phyloP scores from a whole-genome alignment of 2,329 filamentous ascomycete genomes.

The Endocalyx cinctus region DNA sequence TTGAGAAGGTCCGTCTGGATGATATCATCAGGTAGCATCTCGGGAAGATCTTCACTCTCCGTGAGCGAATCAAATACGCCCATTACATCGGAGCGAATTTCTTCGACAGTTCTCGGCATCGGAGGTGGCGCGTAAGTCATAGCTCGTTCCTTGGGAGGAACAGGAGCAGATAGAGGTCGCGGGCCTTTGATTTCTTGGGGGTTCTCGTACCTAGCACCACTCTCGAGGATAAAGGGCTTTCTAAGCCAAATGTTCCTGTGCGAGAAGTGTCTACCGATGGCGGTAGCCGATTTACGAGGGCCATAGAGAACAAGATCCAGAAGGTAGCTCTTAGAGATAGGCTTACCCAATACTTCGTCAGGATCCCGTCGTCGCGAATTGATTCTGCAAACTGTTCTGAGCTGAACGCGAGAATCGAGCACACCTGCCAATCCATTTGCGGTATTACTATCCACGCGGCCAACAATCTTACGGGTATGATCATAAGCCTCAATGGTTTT shows the following conservation, averaged over 20 bases:
- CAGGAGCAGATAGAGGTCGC: slow-evolving; percentile 33
- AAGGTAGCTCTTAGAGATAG: slow-evolving; percentile 55
- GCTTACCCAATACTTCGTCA: slow-evolving; percentile 60
- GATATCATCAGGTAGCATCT: slow-evolving; percentile 59
- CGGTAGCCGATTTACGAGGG: slow-evolving; percentile 57
- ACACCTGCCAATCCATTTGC: slow-evolving; percentile 66
- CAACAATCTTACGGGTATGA: slow-evolving; percentile 66
- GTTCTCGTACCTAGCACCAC: slow-evolving; percentile 68
- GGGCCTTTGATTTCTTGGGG: slow-evolving; percentile 59
- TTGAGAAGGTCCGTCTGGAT: slow-evolving; percentile 67
- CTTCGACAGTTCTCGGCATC: slow-evolving; percentile 66
- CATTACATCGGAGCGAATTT: slow-evolving; percentile 79
- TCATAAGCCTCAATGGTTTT: slow-evolving; percentile 70
- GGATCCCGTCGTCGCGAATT: slow-evolving; percentile 58
- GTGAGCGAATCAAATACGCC: slow-evolving; percentile 83
- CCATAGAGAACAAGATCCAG: slow-evolving; percentile 78
- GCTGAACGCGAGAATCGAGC: slow-evolving; percentile 60
- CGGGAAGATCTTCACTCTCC: slow-evolving; percentile 69
- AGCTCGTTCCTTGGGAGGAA: slow-evolving; percentile 28
- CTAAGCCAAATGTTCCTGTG: slow-evolving; percentile 64
- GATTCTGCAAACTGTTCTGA: slow-evolving; percentile 71
- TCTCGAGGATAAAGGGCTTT: slow-evolving; percentile 48
- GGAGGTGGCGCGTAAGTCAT: slow-evolving; percentile 22
- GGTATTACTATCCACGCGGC: slow-evolving; percentile 64
- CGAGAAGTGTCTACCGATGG: slow-evolving; percentile 64